phyloP scores from a whole-genome alignment of 2,329 filamentous ascomycete genomes.

The Penicillium verrucosum region DNA sequence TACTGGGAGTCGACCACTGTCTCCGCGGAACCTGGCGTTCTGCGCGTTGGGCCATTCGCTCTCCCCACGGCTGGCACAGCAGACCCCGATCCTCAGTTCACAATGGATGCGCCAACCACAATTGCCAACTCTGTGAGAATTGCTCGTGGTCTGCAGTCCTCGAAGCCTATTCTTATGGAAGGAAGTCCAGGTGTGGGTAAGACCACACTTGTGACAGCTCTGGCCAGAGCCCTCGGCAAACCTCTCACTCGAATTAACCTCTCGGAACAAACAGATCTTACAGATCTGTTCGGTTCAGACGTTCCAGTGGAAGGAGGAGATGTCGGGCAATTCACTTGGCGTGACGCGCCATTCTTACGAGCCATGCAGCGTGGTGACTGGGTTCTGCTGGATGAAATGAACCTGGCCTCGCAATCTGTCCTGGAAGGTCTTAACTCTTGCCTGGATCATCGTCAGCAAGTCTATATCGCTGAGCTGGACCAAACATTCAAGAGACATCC shows the following conservation, averaged over 20 bases:
- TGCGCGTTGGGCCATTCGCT: conserved; percentile 73
- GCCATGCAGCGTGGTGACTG: conserved; percentile 97
- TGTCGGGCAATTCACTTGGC: conserved; percentile 89
- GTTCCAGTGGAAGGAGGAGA: conserved; percentile 90
- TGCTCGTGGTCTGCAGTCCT: conserved; percentile 79
- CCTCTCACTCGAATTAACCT: conserved; percentile 91
- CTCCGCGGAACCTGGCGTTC: conserved; percentile 48
- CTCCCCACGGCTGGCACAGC: conserved; percentile 55
- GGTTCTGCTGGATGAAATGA: conserved; percentile 98
- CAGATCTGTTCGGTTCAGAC: conserved; percentile 96
- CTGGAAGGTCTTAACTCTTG: conserved; percentile 95
- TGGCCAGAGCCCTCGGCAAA: conserved; percentile 75
- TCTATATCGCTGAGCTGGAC: conserved; percentile 92
- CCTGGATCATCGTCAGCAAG: conserved; percentile 90
- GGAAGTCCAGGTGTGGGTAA: conserved; percentile 98
- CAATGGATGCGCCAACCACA: conserved; percentile 86
- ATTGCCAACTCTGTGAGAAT: conserved; percentile 87
- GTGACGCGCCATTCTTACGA: conserved; percentile 89
- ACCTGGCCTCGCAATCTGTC: conserved; percentile 92
- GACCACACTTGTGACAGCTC: conserved; percentile 83
- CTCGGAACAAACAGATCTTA: conserved; percentile 95
- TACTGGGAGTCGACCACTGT: conserved; percentile 66
- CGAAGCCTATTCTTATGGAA: conserved; percentile 89
- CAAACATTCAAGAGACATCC: conserved; percentile 88
- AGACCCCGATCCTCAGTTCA: conserved; percentile 60